phyloP scores from a whole-genome alignment of 73 alveolate species.

The Uronychia binucleata region DNA sequence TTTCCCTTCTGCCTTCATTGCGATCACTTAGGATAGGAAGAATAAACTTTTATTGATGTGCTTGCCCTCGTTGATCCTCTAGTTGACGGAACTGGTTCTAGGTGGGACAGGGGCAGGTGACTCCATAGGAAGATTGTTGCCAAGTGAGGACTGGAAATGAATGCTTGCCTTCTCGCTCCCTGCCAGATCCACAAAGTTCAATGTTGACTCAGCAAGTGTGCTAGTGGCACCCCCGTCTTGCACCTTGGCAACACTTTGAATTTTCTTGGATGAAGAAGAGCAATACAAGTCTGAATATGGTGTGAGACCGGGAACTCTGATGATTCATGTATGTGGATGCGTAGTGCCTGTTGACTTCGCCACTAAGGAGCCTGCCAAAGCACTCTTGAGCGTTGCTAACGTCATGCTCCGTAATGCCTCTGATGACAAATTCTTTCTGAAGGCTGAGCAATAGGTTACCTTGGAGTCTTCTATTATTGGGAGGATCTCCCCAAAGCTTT shows the following conservation, averaged over 20 bases:
- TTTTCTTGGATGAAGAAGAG: slow-evolving; percentile 1
- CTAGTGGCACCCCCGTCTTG: slow-evolving; percentile 6
- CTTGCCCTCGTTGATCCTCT: slow-evolving; percentile 77
- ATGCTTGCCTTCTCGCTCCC: slow-evolving; percentile 94
- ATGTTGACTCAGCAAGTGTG: slow-evolving; percentile 71
- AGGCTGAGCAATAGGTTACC: slow-evolving; percentile 5
- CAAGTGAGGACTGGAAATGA: slow-evolving; percentile 31
- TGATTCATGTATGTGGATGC: slow-evolving; percentile 84
- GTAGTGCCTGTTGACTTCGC: slow-evolving; percentile 78
- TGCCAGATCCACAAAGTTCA: slow-evolving; percentile 95
- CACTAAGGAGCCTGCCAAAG: slow-evolving; percentile 62
- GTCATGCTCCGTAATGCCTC: slow-evolving; percentile 69
- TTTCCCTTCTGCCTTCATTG: slow-evolving; percentile 67
- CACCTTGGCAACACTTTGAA: slow-evolving; percentile 2
- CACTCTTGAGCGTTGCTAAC: slow-evolving; percentile 71
- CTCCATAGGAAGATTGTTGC: background rate
- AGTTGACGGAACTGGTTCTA: slow-evolving; percentile 1
- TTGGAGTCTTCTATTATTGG: slow-evolving; percentile 58
- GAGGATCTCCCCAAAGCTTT: slow-evolving; percentile 58
- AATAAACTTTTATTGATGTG: slow-evolving; percentile 78
- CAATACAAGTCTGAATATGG: slow-evolving; percentile 64
- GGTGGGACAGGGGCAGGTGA: slow-evolving; percentile 1
- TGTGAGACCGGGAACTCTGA: slow-evolving; percentile 77
- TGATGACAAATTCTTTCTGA: slow-evolving; percentile 66
- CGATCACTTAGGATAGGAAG: slow-evolving; percentile 77